Evolutionary conservation across 495 filamentous ascomycete species (phyloP).

Genomic region (Hypoxylon fragiforme): DNA sequence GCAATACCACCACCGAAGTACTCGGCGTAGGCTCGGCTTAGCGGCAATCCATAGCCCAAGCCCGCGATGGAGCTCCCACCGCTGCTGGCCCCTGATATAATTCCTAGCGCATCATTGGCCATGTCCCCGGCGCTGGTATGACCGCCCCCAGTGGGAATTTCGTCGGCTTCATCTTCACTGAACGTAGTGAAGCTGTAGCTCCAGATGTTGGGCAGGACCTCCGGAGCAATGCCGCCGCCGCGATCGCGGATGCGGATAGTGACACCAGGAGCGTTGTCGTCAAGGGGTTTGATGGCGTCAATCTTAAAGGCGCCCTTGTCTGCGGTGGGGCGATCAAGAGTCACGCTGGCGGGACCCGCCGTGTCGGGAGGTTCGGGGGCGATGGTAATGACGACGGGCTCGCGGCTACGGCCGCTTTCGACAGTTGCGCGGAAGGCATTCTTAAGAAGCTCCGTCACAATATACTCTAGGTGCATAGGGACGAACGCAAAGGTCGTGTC

Average conservation of each 20-base stretch:
- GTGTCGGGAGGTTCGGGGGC: conserved; percentile 72
- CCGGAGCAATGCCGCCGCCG: conserved; percentile 88
- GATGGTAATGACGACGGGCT: conserved; percentile 89
- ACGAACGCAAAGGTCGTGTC: conserved; percentile 86
- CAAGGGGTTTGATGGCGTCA: conserved; percentile 57
- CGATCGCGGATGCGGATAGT: conserved; percentile 94
- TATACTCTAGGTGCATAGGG: conserved; percentile 95
- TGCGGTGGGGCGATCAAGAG: conserved; percentile 72
- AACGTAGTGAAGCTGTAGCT: conserved; percentile 96
- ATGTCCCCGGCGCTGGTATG: conserved; percentile 34
- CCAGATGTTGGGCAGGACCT: conserved; percentile 85
- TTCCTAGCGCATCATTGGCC: conserved; percentile 67
- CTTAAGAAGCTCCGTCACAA: conserved; percentile 92
- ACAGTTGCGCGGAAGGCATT: conserved; percentile 94
- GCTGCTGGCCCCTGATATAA: conserved; percentile 68
- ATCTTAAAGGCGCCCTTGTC: conserved; percentile 49
- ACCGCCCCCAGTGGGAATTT: conserved; percentile 32
- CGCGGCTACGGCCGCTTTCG: conserved; percentile 72
- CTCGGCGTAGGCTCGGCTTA: conserved; percentile 93
- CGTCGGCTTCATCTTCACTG: conserved; percentile 58
- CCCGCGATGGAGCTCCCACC: conserved; percentile 79
- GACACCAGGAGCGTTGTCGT: conserved; percentile 75
- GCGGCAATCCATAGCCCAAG: conserved; percentile 87
- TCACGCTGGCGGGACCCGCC: conserved; percentile 49
- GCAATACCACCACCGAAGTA: conserved; percentile 97